These are phyloP conservation scores for Typha latifolia DNA, from an alignment of 176 grass and related monocot genomes.

Conservation along the genomic window DNA sequence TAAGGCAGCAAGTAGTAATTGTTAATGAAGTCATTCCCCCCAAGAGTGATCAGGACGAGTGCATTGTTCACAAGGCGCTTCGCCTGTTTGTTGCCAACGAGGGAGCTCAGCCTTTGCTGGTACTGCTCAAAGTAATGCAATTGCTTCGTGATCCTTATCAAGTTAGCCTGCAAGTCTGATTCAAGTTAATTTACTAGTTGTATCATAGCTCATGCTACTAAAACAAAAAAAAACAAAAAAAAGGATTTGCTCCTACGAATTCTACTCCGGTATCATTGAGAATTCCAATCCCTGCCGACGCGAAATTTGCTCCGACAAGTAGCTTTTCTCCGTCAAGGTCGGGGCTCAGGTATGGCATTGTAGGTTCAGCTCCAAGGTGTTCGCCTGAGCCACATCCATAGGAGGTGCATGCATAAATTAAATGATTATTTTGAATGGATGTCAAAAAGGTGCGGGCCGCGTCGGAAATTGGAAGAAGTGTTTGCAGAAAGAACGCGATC, in stretches of 20 bases:
- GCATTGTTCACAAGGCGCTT: conserved; percentile 26
- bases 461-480: not conserved
- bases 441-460: conserved; percentile 82
- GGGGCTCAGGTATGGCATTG: conserved; percentile 45
- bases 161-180: conserved; percentile 25
- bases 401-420: no score
- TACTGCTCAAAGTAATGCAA: conserved; percentile 63
- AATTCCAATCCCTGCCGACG: conserved; percentile 46
- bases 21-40: conserved; percentile 70
- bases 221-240: not conserved
- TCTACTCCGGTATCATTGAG: conserved; percentile 53
- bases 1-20: conserved; percentile 74
- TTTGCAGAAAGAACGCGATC: conserved; percentile 1
- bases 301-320: conserved; percentile 47
- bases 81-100: conserved; percentile 18
- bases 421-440: no score
- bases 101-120: conserved; percentile 32
- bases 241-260: conserved; percentile 16
- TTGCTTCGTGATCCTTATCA: conserved; percentile 58
- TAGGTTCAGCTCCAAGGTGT: conserved; percentile 35
- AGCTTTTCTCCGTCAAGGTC: conserved; percentile 33
- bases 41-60: conserved; percentile 52
- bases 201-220: not conserved
- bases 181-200: not conserved
- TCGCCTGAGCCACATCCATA: conserved; percentile 19